Base-by-base conservation (phyloP, 805 yeast species). In the Pichia ethanolica region DNA sequence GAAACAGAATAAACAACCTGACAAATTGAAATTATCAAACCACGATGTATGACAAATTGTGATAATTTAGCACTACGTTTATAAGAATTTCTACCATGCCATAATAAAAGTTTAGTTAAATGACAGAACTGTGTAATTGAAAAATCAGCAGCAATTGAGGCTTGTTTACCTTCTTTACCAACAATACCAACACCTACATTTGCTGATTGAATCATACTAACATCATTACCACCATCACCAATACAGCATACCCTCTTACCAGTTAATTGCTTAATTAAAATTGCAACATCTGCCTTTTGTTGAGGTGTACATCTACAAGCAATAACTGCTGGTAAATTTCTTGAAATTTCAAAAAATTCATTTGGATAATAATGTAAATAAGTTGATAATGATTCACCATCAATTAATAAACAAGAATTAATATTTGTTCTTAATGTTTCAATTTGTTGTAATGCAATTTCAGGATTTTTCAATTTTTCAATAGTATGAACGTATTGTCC, bases 161-260 rank as follows among this genome's bases (percentile, higher is more conserved):
- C 99, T 66, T 93, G 99, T 54, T 84, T 85, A 35, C 99, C 99
- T 65, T 93, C 99, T 66, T 93, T 93, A 36, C 99, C 99, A 25
- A 93, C 99, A 56, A 93, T 93, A 49, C 99, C 99, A 32, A 93
- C 96, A 52, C 99, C 99, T 9, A 93, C 97, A 70, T 95, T 97
- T 0, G 99, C 99, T 56, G 95, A 85, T 68, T 93, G 99, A 56
- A 93, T 93, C 99, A 93, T 93, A 59, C 95, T 86, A 35, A 93
- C 99, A 68, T 93, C 99, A 61, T 93, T 93, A 59, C 99, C 99
- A 60, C 99, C 99, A 67, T 93, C 99, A 49, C 99, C 99, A 57
- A 93, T 95, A 62, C 98, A 93, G 56, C 98, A 91, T 3, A 91
- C 97, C 46, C 99, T 72, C 61, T 87, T 88, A 5, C 88, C 87